A percentile compares a stretch with the other conserved stretches of the same genome.
phyloP scores from a whole-genome alignment of 352 stramenopile genomes.

The Phytophthora cactorum region DNA sequence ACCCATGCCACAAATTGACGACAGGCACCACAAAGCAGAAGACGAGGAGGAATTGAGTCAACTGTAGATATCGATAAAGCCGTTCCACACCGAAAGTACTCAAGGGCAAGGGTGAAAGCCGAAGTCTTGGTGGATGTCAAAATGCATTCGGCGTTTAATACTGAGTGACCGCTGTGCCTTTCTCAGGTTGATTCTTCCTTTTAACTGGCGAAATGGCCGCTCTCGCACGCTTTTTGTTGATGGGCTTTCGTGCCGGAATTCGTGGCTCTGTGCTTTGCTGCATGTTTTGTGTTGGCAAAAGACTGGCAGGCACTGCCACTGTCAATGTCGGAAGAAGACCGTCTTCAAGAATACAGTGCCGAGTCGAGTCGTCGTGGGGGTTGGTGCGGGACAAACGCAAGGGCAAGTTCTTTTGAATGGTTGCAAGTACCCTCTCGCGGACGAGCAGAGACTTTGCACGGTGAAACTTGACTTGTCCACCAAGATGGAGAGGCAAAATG shows the following conservation, averaged over 20 bases:
- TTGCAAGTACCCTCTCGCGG: not conserved
- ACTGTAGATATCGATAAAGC: not conserved
- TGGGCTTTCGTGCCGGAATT: constrained; percentile 15
- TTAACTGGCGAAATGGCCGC: constrained; percentile 15
- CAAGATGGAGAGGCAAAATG: not conserved
- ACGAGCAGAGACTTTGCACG: constrained; percentile 8
- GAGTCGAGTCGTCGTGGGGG: constrained; percentile 9
- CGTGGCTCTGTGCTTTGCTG: constrained; percentile 22
- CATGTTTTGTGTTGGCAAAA: not conserved
- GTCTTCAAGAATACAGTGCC: not conserved
- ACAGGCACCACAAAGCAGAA: constrained; percentile 10
- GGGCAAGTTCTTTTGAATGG: constrained; percentile 1
- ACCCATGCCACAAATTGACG: constrained; percentile 17
- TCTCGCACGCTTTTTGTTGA: constrained; percentile 9
- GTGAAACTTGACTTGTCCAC: constrained; percentile 10
- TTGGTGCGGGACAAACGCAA: not conserved
- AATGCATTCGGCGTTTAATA: not conserved
- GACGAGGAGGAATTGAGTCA: too few relatives aligned
- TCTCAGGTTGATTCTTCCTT: not conserved
- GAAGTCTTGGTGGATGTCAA: not conserved
- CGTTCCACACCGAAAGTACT: not conserved
- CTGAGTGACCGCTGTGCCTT: too few relatives aligned
- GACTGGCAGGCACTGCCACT: not conserved
- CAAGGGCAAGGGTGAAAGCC: not conserved
- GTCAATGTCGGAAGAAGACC: constrained; percentile 2